These are phyloP conservation scores for Lachancea sp. DNA, from an alignment of 805 yeast genomes.

Conservation along the genomic window DNA sequence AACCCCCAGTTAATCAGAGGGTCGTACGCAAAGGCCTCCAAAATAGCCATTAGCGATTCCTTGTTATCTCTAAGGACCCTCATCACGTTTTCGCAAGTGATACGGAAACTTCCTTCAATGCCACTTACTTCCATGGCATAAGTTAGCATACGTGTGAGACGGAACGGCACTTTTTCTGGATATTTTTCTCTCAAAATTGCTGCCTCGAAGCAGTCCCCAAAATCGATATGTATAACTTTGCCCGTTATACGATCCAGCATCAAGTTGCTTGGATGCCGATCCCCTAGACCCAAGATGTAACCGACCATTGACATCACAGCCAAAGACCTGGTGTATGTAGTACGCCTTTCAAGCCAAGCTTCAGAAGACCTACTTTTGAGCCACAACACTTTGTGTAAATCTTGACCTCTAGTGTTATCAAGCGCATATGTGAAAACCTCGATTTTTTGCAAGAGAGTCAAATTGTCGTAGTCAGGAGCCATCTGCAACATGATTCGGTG, in stretches of 20 bases:
- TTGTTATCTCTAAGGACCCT: slow-evolving; percentile 86
- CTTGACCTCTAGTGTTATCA: slow-evolving; percentile 95
- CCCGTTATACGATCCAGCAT: slow-evolving; percentile 95
- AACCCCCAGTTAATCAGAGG: slow-evolving; percentile 99
- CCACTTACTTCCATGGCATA: slow-evolving; percentile 99
- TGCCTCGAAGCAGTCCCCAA: slow-evolving; percentile 98
- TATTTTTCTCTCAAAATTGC: slow-evolving; percentile 93
- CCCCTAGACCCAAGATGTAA: slow-evolving; percentile 92
- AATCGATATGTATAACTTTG: slow-evolving; percentile 93
- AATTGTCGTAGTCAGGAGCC: slow-evolving; percentile 91
- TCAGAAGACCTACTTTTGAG: slow-evolving; percentile 92
- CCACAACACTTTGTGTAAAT: slow-evolving; percentile 92
- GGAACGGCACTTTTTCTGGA: slow-evolving; percentile 97
- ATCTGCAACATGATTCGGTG: slow-evolving; percentile 93
- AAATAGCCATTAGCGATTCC: slow-evolving; percentile 94
- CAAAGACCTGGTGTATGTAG: slow-evolving; percentile 89
- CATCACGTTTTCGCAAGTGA: slow-evolving; percentile 97
- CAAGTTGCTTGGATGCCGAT: slow-evolving; percentile 93
- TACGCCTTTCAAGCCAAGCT: slow-evolving; percentile 95
- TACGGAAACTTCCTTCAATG: slow-evolving; percentile 93
- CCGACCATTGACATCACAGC: slow-evolving; percentile 99
- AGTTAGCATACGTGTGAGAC: slow-evolving; percentile 93
- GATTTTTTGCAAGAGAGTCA: slow-evolving; percentile 84
- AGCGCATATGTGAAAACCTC: slow-evolving; percentile 95
- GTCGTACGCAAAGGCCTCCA: slow-evolving; percentile 97